phyloP scores from a whole-genome alignment of 306 rosid species.

The Gastrolobium villosum region DNA sequence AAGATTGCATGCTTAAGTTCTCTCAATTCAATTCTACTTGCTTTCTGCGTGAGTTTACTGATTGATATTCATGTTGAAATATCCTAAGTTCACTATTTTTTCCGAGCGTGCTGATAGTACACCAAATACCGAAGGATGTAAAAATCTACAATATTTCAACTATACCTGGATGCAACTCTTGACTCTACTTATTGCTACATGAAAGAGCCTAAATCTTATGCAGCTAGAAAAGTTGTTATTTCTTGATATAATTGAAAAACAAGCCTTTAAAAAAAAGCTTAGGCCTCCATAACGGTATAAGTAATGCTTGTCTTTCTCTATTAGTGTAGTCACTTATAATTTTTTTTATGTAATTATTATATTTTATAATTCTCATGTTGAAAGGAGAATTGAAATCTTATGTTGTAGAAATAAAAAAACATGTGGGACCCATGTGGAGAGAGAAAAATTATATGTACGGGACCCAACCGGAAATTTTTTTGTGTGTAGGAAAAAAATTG shows the following conservation, averaged over 20 bases:
- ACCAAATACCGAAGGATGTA: not conserved
- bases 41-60: not conserved
- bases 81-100: not conserved
- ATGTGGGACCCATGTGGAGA: no score
- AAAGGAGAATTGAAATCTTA: no score
- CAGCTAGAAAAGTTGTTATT: no score
- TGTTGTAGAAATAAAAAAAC: no score
- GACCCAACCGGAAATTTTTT: no score
- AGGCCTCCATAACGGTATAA: not conserved
- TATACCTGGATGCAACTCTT: not conserved
- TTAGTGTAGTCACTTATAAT: conserved; percentile 43
- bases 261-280: not conserved
- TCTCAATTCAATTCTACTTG: not conserved
- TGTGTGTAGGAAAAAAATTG: no score
- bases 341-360: no score
- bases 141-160: not conserved
- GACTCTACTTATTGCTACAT: not conserved
- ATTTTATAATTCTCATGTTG: no score
- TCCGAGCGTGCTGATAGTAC: no score
- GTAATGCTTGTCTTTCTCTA: not conserved
- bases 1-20: not conserved
- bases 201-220: not conserved
- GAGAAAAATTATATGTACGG: no score
- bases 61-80: not conserved
- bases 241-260: not conserved